These are phyloP conservation scores for Tinospora cordifolia DNA, from an alignment of 164 flowering plant species.

Conservation along the genomic window DNA sequence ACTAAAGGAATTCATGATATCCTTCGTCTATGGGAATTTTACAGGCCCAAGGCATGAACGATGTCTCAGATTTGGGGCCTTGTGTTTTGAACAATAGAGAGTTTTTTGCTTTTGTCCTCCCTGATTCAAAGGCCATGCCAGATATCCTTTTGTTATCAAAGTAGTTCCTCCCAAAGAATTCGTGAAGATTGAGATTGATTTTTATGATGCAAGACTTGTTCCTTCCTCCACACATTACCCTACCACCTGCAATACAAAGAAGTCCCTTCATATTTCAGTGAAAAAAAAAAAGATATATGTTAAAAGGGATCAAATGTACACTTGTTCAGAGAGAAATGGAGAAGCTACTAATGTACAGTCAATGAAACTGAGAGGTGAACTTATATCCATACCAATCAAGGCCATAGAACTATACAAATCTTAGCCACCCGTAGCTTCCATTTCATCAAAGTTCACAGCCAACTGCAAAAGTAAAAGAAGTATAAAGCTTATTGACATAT, in stretches of 20 bases:
- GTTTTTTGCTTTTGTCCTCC: conserved; percentile 37
- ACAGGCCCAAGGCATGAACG: conserved; percentile 72
- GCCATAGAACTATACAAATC: conserved; percentile 37
- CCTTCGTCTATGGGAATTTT: conserved; percentile 67
- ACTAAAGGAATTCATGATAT: conserved; percentile 66
- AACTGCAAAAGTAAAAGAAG: conserved; percentile 8
- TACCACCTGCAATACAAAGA: conserved; percentile 25
- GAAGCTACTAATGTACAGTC: background rate
- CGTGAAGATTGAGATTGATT: conserved; percentile 11
- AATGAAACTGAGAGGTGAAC: background rate
- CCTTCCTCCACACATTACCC: conserved; percentile 46
- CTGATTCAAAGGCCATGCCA: conserved; percentile 66
- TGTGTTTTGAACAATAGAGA: conserved; percentile 35
- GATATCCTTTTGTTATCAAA: conserved; percentile 21
- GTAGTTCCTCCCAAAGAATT: conserved; percentile 18
- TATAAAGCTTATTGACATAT: background rate
- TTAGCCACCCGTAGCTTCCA: conserved; percentile 68
- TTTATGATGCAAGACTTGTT: conserved; percentile 19
- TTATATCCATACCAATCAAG: conserved; percentile 35
- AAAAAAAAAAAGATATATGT: too few relatives aligned
- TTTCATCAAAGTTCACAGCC: conserved; percentile 15
- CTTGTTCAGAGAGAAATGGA: background rate
- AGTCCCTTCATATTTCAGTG: background rate
- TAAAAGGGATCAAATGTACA: background rate
- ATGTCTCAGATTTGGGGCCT: conserved; percentile 39